phyloP scores from a whole-genome alignment of 2,329 filamentous ascomycete species.

The Fusarium dlaminii region DNA sequence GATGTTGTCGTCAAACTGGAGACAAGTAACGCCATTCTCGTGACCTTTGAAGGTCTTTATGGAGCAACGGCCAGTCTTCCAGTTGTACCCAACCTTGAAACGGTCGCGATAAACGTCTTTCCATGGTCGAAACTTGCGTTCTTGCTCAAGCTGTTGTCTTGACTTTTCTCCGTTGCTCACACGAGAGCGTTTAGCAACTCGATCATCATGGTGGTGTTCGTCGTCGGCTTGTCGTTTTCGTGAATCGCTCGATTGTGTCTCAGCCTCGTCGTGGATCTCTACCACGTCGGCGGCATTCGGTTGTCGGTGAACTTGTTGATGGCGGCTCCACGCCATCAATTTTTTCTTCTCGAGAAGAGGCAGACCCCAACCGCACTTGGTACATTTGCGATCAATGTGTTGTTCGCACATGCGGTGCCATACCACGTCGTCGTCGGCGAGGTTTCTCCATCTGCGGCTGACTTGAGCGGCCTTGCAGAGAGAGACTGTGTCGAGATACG shows the following conservation, averaged over 20 bases:
- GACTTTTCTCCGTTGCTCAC: slow-evolving; percentile 40
- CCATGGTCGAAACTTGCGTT: slow-evolving; percentile 75
- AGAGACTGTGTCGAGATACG: slow-evolving; percentile 91
- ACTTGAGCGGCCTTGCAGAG: slow-evolving; percentile 97
- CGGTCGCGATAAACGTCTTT: slow-evolving; percentile 97
- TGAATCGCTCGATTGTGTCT: slow-evolving; percentile 38
- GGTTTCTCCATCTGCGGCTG: slow-evolving; percentile 83
- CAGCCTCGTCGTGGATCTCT: slow-evolving; percentile 38
- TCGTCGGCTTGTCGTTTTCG: slow-evolving; percentile 48
- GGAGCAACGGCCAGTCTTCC: slow-evolving; percentile 92
- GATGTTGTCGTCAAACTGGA: slow-evolving; percentile 82
- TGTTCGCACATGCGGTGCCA: slow-evolving; percentile 99
- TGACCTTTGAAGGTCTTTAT: slow-evolving; percentile 86
- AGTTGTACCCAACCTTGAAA: slow-evolving; percentile 96
- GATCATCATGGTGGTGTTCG: slow-evolving; percentile 41
- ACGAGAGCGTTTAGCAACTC: slow-evolving; percentile 48
- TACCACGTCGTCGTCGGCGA: slow-evolving; percentile 97
- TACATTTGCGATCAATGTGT: slow-evolving; percentile 92
- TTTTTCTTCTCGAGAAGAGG: slow-evolving; percentile 89
- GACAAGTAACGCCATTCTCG: slow-evolving; percentile 73
- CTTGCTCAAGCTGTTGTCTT: slow-evolving; percentile 50
- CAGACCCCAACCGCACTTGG: slow-evolving; percentile 94
- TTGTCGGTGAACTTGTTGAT: slow-evolving; percentile 72
- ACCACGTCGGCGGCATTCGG: slow-evolving; percentile 40
- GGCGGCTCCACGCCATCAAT: slow-evolving; percentile 84